These are phyloP conservation scores for Vaccinium macrocarpon DNA, from an alignment of 148 eudicot genomes.

Conservation along the genomic window DNA sequence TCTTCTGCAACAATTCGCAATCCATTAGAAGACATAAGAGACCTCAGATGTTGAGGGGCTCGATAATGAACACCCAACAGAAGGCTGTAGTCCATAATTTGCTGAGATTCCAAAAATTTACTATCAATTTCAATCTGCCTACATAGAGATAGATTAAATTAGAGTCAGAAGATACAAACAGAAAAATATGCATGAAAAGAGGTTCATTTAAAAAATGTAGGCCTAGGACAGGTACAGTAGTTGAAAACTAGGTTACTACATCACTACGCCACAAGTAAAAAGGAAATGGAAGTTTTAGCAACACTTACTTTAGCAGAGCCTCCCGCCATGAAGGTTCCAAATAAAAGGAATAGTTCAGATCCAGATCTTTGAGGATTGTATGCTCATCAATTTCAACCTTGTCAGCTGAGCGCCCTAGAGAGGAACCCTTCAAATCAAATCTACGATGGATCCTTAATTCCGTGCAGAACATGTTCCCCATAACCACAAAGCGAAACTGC, in stretches of 20 bases:
- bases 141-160: constrained; percentile 21
- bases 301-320: constrained; percentile 67
- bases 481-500: constrained; percentile 98
- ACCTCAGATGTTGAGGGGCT: constrained; percentile 81
- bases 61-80: constrained; percentile 75
- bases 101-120: constrained; percentile 73
- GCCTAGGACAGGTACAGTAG: not conserved
- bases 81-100: constrained; percentile 80
- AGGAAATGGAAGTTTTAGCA: not conserved
- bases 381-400: constrained; percentile 95
- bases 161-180: constrained; percentile 5
- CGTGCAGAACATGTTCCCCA: constrained; percentile 99
- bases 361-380: constrained; percentile 95
- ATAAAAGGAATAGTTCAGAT: constrained; percentile 83
- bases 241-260: not conserved
- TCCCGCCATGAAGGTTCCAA: constrained; percentile 94
- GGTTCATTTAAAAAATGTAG: not conserved
- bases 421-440: constrained; percentile 93
- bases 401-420: constrained; percentile 87
- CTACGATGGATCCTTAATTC: constrained; percentile 94
- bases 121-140: constrained; percentile 96
- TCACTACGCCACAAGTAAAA: not conserved
- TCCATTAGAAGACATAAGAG: constrained; percentile 47
- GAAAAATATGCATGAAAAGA: constrained; percentile 5
- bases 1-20: constrained; percentile 86